Conservation (phyloP, 352 stramenopile species). For the Pythium insidiosum region DNA sequence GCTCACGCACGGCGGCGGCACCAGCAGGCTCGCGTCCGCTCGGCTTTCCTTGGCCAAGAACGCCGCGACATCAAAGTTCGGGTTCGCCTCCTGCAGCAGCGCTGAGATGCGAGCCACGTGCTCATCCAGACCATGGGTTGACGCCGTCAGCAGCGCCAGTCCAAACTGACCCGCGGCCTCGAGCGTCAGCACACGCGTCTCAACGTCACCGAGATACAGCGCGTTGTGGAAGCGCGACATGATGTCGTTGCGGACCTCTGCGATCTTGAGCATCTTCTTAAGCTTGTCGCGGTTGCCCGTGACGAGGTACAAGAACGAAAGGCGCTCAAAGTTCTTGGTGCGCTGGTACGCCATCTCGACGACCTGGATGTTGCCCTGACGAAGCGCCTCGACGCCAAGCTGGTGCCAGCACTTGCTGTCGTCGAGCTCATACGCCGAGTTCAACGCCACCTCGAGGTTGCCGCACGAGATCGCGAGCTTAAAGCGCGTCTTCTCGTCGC, state of each 20-base stretch:
- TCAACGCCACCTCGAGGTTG: slow-evolving; percentile 98
- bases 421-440: slow-evolving; percentile 93
- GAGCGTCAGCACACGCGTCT: slow-evolving; percentile 93
- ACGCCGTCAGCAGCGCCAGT: slow-evolving; percentile 95
- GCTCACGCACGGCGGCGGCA: slow-evolving; percentile 92
- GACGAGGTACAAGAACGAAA: slow-evolving; percentile 99
- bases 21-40: slow-evolving; percentile 76
- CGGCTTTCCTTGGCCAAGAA: slow-evolving; percentile 66
- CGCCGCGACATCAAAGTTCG: slow-evolving; percentile 51
- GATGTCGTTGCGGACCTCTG: slow-evolving; percentile 96
- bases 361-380: slow-evolving; percentile 98
- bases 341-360: slow-evolving; percentile 99
- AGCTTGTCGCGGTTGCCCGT: slow-evolving; percentile 99
- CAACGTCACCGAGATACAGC: slow-evolving; percentile 95
- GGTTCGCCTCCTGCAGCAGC: slow-evolving; percentile 88
- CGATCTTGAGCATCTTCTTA: slow-evolving; percentile 99
- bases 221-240: slow-evolving; percentile 99
- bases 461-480: slow-evolving; percentile 97
- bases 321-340: slow-evolving; percentile 99
- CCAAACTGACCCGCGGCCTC: slow-evolving; percentile 94
- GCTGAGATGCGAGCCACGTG: slow-evolving; percentile 91
- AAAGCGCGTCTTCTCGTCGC: slow-evolving; percentile 97
- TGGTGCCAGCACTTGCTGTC: slow-evolving; percentile 96
- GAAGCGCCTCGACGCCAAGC: slow-evolving; percentile 94
- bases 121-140: slow-evolving; percentile 92